phyloP scores from a whole-genome alignment of 805 yeast genomes.

The Metschnikowia aberdeeniae region DNA sequence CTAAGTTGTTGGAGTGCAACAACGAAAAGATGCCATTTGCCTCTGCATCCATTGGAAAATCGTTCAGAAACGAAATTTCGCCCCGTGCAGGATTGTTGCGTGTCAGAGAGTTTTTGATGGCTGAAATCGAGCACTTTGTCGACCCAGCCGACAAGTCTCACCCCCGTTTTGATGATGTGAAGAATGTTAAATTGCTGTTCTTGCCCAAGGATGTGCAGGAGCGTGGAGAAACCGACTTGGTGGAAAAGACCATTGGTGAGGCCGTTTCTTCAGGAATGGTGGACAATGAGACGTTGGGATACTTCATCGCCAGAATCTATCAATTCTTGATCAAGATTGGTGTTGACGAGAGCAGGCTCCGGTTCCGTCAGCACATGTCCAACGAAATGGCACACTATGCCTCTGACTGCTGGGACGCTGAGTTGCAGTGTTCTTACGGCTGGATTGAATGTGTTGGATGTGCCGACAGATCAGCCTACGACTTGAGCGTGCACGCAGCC shows the following conservation, averaged over 20 bases:
- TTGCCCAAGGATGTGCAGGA: conserved; percentile 86
- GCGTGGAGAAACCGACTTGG: conserved; percentile 70
- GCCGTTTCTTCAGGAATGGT: conserved; percentile 87
- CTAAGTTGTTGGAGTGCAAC: conserved; percentile 89
- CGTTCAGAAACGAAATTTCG: conserved; percentile 97
- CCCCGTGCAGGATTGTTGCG: conserved; percentile 97
- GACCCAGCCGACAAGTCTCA: conserved; percentile 89
- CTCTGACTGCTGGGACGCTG: conserved; percentile 99
- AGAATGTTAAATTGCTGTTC: conserved; percentile 68
- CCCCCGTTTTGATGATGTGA: conserved; percentile 71
- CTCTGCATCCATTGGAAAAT: conserved; percentile 98
- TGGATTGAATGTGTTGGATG: conserved; percentile 99
- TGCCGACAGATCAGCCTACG: conserved; percentile 99
- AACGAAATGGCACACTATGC: conserved; percentile 99
- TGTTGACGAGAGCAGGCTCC: conserved; percentile 73
- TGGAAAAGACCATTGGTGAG: conserved; percentile 73
- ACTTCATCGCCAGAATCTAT: conserved; percentile 91
- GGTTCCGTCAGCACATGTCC: conserved; percentile 98
- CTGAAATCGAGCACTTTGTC: conserved; percentile 97
- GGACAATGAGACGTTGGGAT: conserved; percentile 96
- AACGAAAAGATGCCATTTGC: conserved; percentile 98
- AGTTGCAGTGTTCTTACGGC: conserved; percentile 90
- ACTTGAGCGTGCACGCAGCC: conserved; percentile 90
- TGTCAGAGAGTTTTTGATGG: conserved; percentile 98
- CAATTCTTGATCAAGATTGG: conserved; percentile 83